A percentile compares a stretch with the other conserved stretches of the same genome.
These are phyloP conservation scores for Amanita muscaria DNA, from an alignment of 768 basidiomycete species.

Conservation along the genomic window DNA sequence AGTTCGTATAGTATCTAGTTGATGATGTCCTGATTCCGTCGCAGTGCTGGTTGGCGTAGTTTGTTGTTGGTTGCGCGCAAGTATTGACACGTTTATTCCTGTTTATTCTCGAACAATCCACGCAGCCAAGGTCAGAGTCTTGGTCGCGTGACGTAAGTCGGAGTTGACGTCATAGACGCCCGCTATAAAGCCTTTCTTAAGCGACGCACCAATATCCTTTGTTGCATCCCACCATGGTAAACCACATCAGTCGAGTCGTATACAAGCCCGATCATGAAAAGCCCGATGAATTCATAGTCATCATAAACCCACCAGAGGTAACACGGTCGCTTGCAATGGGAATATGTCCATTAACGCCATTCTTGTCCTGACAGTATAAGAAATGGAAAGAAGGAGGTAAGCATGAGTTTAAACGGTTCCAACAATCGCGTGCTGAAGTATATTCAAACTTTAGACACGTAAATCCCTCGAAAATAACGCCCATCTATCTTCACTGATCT, in stretches of 20 bases:
- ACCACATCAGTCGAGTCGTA: conserved; percentile 56
- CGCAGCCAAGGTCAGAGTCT: not conserved
- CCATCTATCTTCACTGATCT: conserved; percentile 9
- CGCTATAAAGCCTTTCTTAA: not conserved
- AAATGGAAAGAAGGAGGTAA: conserved; percentile 78
- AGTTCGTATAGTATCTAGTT: too few relatives aligned
- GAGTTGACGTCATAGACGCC: conserved; percentile 4
- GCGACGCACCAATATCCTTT: not conserved
- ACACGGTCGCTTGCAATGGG: conserved; percentile 10
- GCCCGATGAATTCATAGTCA: conserved; percentile 62
- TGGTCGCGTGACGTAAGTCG: conserved; percentile 24
- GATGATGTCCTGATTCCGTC: too few relatives aligned
- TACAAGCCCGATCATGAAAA: conserved; percentile 72
- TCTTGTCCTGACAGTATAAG: conserved; percentile 42
- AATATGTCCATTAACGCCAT: not conserved
- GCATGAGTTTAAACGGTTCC: conserved; percentile 15
- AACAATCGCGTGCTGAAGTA: conserved; percentile 9
- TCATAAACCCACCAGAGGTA: conserved; percentile 63
- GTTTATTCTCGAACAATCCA: not conserved
- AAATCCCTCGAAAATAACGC: conserved; percentile 22
- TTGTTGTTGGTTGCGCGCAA: too few relatives aligned
- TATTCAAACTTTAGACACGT: conserved; percentile 55
- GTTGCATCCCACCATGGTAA: conserved; percentile 26
- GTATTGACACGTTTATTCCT: not conserved
- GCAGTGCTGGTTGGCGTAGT: too few relatives aligned